Base-by-base conservation (phyloP, 768 basidiomycete species). In the Boletellus ananiceps region DNA sequence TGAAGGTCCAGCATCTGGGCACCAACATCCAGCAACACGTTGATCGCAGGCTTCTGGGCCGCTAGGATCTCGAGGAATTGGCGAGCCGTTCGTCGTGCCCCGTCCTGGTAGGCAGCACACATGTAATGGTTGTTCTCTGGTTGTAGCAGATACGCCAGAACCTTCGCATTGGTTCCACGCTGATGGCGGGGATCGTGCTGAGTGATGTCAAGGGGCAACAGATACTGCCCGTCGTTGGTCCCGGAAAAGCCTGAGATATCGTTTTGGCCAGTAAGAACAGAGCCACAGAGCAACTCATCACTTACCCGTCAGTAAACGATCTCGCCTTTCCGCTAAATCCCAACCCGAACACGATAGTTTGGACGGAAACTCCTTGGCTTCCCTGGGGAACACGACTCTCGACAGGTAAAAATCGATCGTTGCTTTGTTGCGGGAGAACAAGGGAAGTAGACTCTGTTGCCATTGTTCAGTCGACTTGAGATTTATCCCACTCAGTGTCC, bases 1-100 rank as follows among this genome's bases (percentile, higher is more conserved):
- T 64, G 62, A 46, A 76, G 58, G 40, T 79, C 76, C 21, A 80
- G 60, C 64, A 80, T 73, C 54, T 80, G 78, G 0, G 78, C 78
- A 3, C 78, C 79, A 12, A 80, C 76, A 49, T 80, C 78, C 8
- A 80, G 59, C 25, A 80, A 57, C 12, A 79, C 75, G 38, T 65
- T 64, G 23, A 78, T 61, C 18, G 61, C 56, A 5, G 69, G 71
- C 0, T 40, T 43, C 47, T 73, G 64, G 8, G 50, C 19, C 5
- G 68, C 61, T 6, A 79, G 16, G 21, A 59, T 45, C 8, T 54
- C 31, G 34, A 75, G 44, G 48, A 74, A 58, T 27, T 64, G 48
- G 9, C 40, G 36, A 7, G 63, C 58, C 6, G 60, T 60, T 13
- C 40, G 39, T 8, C 54, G 54, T 2, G 23, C 21, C 3, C 45